Conservation (phyloP, 495 filamentous ascomycete genomes). For the Aspergillus ostianus region DNA sequence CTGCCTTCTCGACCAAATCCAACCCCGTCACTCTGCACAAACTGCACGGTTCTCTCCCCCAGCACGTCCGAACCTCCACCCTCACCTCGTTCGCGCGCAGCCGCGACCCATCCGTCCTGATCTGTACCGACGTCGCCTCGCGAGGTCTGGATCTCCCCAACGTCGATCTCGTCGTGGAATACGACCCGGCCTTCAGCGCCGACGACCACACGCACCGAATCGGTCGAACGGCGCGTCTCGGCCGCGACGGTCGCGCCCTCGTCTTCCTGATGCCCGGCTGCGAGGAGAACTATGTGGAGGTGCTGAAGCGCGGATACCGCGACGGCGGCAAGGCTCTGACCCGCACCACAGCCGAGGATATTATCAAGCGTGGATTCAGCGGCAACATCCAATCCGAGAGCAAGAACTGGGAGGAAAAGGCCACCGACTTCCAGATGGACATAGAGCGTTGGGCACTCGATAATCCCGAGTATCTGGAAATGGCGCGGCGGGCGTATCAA, state of each 20-base stretch:
- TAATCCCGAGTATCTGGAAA: conserved; percentile 59
- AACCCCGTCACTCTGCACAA: conserved; percentile 71
- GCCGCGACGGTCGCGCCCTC: conserved; percentile 79
- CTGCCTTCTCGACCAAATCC: conserved; percentile 47
- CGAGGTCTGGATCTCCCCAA: conserved; percentile 92
- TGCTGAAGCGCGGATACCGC: conserved; percentile 61
- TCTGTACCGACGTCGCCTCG: conserved; percentile 94
- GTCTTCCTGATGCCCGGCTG: conserved; percentile 87
- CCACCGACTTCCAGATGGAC: conserved; percentile 75
- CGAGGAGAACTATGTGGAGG: conserved; percentile 83
- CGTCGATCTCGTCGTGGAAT: conserved; percentile 90
- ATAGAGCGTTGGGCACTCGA: conserved; percentile 69
- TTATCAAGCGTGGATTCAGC: conserved; percentile 60
- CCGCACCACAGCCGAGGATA: conserved; percentile 56
- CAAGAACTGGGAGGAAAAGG: conserved; percentile 63
- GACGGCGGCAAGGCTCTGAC: conserved; percentile 53
- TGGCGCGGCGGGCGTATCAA: conserved; percentile 79
- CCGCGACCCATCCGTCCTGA: conserved; percentile 66
- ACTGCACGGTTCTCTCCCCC: conserved; percentile 91
- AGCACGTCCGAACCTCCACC: conserved; percentile 80
- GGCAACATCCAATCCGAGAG: conserved; percentile 38
- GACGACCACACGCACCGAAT: conserved; percentile 93
- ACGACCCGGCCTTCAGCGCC: conserved; percentile 86
- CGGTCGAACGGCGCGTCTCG: conserved; percentile 90
- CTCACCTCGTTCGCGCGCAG: conserved; percentile 70